Base-by-base conservation (phyloP, 23 red algal genomes). In the Gracilaria gracilis region DNA sequence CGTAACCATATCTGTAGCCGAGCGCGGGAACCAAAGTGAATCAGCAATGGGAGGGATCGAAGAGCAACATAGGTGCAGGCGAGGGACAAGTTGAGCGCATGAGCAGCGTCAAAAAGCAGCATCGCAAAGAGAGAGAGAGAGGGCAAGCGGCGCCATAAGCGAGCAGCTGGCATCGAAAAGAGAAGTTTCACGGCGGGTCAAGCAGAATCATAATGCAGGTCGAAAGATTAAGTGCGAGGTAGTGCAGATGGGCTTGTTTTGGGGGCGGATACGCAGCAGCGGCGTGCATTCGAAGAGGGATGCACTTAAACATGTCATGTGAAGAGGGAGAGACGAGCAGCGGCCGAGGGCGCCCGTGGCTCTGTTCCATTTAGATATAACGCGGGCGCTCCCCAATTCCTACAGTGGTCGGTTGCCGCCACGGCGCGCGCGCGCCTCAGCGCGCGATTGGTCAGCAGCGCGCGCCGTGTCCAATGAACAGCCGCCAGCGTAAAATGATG, bases 391-490 rank as follows among this genome's bases (percentile, higher is more conserved):
- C 20, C 55, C 2, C 5, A 59, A 59, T 4, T 20, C 55, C 4
- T 4, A 4, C 2, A 24, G n/a, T 20, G 20, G 55, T 20, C 64
- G 3, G 64, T 69, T 69, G 64, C 31, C 32, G 32, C 32, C 64
- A 69, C 64, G 64, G 64, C 64, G 64, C 64, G 25, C 61, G 64
- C 64, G 28, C 64, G 16, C 28, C 64, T 34, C 14, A 0, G 31
- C 15, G 25, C 4, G 38, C 4, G 9, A 69, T 69, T 69, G 64
- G 64, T 34, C 33, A 20, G 32, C 4, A 8, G 32, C 32, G 32
- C 16, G 64, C 64, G 14, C 64, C 64, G 64, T 69, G 64, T 69
- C 64, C 64, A 69, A 69, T 69, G 64, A 69, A 69, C 32, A 32
- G 4, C 64, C 1, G 27, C 27, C 64, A 37, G 29, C 31, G 27